phyloP scores from a whole-genome alignment of 2,329 filamentous ascomycete genomes.

The Penicillium sp. region DNA sequence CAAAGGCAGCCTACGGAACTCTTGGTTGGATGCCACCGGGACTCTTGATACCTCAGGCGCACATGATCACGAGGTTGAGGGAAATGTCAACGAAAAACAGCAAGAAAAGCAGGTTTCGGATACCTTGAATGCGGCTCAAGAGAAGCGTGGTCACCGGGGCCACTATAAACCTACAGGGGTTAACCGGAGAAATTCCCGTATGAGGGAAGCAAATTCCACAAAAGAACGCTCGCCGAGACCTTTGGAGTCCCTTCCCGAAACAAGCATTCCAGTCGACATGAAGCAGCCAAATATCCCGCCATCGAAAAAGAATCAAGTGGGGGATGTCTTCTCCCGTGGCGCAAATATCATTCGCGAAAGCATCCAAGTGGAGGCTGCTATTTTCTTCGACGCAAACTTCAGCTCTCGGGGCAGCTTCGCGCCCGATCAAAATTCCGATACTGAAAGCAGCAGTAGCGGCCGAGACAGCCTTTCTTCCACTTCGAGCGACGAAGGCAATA shows the following conservation, averaged over 20 bases:
- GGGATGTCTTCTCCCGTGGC: conserved; percentile 44
- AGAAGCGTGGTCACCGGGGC: too few species aligned
- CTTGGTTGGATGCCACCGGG: neutral
- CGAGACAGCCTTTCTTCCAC: too few species aligned
- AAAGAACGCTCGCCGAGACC: too few species aligned
- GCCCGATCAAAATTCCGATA: conserved; percentile 1
- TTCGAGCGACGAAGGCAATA: too few species aligned
- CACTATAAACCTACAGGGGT: too few species aligned
- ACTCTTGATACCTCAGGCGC: neutral
- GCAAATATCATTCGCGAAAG: conserved; percentile 47
- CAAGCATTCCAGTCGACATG: too few species aligned
- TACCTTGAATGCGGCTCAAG: neutral
- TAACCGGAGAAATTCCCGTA: too few species aligned
- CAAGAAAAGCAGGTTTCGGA: neutral
- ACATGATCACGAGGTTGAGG: neutral
- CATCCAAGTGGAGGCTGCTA: conserved; percentile 42
- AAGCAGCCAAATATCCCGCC: too few species aligned
- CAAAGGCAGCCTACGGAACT: neutral
- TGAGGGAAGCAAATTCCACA: too few species aligned
- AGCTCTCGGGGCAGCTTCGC: conserved; percentile 10
- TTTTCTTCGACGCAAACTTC: conserved; percentile 28
- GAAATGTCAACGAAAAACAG: neutral
- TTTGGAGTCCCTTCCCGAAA: too few species aligned
- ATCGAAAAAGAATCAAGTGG: neutral
- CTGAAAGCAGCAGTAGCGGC: neutral